Conservation (phyloP, 73 alveolate genomes). For the Uronychia binucleata region DNA sequence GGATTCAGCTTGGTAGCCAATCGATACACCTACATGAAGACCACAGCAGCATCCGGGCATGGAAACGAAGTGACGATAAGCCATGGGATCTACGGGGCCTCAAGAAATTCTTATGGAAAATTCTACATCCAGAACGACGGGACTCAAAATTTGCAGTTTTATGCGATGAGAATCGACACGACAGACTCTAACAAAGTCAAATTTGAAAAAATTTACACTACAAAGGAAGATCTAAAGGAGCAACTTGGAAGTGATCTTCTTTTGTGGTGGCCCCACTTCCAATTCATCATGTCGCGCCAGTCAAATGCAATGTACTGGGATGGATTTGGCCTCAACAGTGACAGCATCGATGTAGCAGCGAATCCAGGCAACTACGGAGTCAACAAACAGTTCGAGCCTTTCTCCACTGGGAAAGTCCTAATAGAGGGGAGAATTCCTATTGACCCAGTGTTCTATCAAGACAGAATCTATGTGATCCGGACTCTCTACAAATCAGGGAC, state of each 20-base stretch:
- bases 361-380: constrained; percentile 12
- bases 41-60: neutral
- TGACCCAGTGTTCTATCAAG: constrained; percentile 5
- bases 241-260: constrained; percentile 15
- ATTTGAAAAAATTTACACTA: constrained; percentile 15
- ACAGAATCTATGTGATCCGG: neutral
- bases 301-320: constrained; percentile 23
- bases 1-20: constrained; percentile 29
- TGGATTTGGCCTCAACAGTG: constrained; percentile 34
- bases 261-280: constrained; percentile 26
- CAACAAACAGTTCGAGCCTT: constrained; percentile 33
- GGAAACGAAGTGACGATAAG: constrained; percentile 1
- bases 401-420: constrained; percentile 21
- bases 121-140: constrained; percentile 21
- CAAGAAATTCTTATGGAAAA: constrained; percentile 23
- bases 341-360: constrained; percentile 9
- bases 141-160: neutral
- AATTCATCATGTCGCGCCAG: constrained; percentile 22
- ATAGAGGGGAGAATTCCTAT: constrained; percentile 29
- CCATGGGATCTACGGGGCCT: constrained; percentile 3
- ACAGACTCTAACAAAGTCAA: neutral
- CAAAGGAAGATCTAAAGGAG: constrained; percentile 1
- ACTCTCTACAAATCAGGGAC: neutral
- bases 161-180: neutral
- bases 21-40: neutral